Evolutionary conservation across 306 rosid genomes (phyloP), one percentile per base, ranked within the genome.

Genomic region (Inga laurina): DNA sequence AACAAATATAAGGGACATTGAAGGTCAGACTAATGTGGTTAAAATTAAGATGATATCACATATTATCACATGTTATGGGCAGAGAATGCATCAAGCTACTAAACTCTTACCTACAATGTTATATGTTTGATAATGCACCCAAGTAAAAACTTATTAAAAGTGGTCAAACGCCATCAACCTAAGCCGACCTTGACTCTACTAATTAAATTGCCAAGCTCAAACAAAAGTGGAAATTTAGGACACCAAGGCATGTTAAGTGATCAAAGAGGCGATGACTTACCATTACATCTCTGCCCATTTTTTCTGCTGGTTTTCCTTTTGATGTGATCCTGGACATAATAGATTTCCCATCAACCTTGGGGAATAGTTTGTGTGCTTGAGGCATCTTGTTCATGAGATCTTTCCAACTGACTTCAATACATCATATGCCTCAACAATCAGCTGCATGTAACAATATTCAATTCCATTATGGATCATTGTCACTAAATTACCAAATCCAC

Each of bases 401-500:
- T 94, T 94, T 69, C 98, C 98, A 24, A 90, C 98, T 5, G 97
- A 94, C 81, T 85, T 94, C 67, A 93, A 84, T 46, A 94, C 98
- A 87, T 94, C 98, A 67, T 91, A 94, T 68, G 98, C 97, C 89
- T 94, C 98, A 0, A 97, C 94, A 73, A 94, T 94, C 81, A 94
- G 93, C 92, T 94, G 98, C 98, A 94, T 94, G 85, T 94, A 97
- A 82, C 97, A 95, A 44, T 94, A 94, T 80, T 94, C 98, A 65
- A 94, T 93, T 69, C 97, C 98, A 66, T 94, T 94, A 77, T 94
- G 98, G 62, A 94, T n/a, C 97, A 94, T 94, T 88, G 93, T 94
- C 27, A 94, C 98, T 74, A 94, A 94, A 89, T 94, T 93, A 73
- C 98, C 98, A 39, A 97, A 94, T 37, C 98, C 98, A 65, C 98